Evolutionary conservation across 495 filamentous ascomycete genomes (phyloP), one percentile per base, ranked within the genome.

Genomic region (Sphaerosporella brunnea): DNA sequence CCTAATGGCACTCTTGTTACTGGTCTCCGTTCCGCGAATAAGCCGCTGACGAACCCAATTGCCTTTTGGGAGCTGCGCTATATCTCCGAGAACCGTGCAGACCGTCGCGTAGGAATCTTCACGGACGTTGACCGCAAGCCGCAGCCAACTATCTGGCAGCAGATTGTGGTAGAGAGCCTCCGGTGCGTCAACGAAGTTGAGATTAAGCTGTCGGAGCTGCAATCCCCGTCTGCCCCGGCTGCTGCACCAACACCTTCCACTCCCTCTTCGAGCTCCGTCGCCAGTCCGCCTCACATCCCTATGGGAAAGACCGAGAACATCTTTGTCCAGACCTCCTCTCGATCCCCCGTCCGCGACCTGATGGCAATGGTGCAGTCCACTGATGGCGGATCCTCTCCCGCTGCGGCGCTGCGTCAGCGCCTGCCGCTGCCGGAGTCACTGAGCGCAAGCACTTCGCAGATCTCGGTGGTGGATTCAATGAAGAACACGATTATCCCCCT

Each of bases 1-100:
- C 86, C 90, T 1, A 97, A 92, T 54, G 88, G 84, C 28, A 93
- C 79, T 55, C 67, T 97, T 34, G 60, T 96, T 37, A 82, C 75
- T 45, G 90, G 90, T 0, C 64, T 97, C 38, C 84, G 77, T 51
- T 74, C 58, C 24, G 36, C 79, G 16, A 86, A 73, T 61, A 83
- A 79, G 51, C 64, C 74, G 34, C 56, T 74, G n/a, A 68, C 72
- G 30, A 66, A 84, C 66, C 66, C 74, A 2, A 88, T 88, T 61
- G 88, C 90, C 20, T 84, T 93, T 66, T 92, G 86, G 82, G 90
- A 97, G 60, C 69, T 96, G 16, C 70, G 73, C 23, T 71, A 79
- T 48, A 92, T 95, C 51, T 77, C 82, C 40, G 70, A 79, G 43
- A 73, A 75, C 25, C 84, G 75, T 49, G 66, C 75, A 8, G 72